Percentiles rank a stretch among this genome's conserved stretches.
phyloP scores from a whole-genome alignment of 2,329 filamentous ascomycete genomes.

The Hymenoscyphus repandus region DNA sequence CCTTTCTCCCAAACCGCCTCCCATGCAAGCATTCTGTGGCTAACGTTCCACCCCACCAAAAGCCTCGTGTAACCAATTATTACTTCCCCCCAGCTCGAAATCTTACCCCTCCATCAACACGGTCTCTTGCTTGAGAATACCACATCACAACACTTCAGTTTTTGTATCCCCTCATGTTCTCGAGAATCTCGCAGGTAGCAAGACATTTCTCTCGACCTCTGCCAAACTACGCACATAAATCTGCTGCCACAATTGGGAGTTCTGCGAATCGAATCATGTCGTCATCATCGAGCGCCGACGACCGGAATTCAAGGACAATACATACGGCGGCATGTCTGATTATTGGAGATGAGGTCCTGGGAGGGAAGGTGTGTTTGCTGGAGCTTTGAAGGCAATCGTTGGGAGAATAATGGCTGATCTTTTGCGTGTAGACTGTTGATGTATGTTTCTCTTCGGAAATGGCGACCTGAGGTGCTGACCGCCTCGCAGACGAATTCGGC shows the following conservation, averaged over 20 bases:
- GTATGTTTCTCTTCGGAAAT: conserved; percentile 18
- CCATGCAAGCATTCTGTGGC: background rate
- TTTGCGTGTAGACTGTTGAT: conserved; percentile 32
- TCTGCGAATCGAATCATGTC: conserved; percentile 37
- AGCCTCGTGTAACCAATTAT: background rate
- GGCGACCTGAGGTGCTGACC: conserved; percentile 16
- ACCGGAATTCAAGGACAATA: conserved; percentile 62
- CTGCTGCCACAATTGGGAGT: conserved; percentile 15
- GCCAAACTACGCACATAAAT: conserved; percentile 48
- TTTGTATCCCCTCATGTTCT: conserved; percentile 55
- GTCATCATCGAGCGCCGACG: conserved; percentile 43
- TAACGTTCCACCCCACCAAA: background rate
- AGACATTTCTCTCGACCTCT: conserved; percentile 64
- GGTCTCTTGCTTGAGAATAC: background rate
- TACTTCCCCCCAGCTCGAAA: no score
- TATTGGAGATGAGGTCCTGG: conserved; percentile 95
- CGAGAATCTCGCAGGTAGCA: conserved; percentile 66
- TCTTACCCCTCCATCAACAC: background rate
- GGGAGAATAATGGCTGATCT: conserved; percentile 28
- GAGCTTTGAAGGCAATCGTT: background rate
- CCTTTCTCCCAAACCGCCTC: background rate
- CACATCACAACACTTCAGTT: background rate
- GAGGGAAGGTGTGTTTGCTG: conserved; percentile 68
- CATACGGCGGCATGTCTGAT: conserved; percentile 89
- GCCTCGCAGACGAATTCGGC: conserved; percentile 54